phyloP scores from a whole-genome alignment of 345 rosid genomes.

The Salix exigua region DNA sequence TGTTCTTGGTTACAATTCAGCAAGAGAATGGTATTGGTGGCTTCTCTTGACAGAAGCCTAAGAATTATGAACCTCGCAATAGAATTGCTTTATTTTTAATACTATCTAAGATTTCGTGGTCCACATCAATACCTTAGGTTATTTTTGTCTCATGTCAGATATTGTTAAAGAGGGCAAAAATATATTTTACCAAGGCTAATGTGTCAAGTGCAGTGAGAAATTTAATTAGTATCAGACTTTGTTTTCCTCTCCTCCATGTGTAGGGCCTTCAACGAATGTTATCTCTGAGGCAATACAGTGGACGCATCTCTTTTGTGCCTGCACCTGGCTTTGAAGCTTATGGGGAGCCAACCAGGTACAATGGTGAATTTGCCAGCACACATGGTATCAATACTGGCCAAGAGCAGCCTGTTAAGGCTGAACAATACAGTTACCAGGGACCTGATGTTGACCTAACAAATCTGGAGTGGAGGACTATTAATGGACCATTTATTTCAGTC shows the following conservation, averaged over 20 bases:
- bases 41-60: background rate
- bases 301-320: constrained; percentile 73
- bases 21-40: no score
- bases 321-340: constrained; percentile 82
- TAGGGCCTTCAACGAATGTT: constrained; percentile 75
- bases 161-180: background rate
- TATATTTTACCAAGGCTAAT: background rate
- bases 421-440: constrained; percentile 50
- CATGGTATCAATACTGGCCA: constrained; percentile 3
- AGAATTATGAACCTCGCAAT: background rate
- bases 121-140: background rate
- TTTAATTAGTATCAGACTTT: background rate
- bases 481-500: constrained; percentile 84
- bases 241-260: background rate
- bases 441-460: constrained; percentile 48
- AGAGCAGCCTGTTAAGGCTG: constrained; percentile 28
- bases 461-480: constrained; percentile 70
- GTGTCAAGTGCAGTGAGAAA: background rate
- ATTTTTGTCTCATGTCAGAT: no score
- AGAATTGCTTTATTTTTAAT: background rate
- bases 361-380: constrained; percentile 16
- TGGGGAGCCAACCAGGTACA: constrained; percentile 58
- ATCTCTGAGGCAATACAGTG: constrained; percentile 62
- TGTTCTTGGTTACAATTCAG: no score
- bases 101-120: background rate